Evolutionary conservation across 148 eudicot species (phyloP).

Genomic region (Gaultheria prostrata): DNA sequence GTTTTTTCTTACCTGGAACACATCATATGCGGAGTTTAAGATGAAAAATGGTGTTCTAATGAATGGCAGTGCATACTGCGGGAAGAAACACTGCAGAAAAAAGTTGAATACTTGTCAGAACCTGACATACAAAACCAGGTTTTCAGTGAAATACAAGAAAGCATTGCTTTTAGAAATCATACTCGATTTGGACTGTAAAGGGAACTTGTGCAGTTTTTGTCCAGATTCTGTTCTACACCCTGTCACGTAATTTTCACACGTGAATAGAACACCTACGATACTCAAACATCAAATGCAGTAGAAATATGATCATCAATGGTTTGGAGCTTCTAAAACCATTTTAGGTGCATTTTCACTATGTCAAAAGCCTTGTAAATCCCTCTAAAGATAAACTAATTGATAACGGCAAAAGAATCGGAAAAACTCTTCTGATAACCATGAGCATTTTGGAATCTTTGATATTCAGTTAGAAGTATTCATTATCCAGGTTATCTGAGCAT

Average conservation of each 20-base stretch:
- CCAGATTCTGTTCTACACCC: conserved; percentile 66
- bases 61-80: conserved; percentile 68
- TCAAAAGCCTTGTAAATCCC: background rate
- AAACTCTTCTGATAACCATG: background rate
- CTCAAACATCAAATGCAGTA: background rate
- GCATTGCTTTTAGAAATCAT: conserved; percentile 21
- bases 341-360: background rate
- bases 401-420: background rate
- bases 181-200: conserved; percentile 50
- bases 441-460: background rate
- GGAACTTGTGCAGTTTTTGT: conserved; percentile 57
- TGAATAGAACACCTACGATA: background rate
- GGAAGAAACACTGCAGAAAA: conserved; percentile 82
- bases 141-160: background rate
- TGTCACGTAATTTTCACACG: conserved; percentile 23
- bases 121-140: background rate
- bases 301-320: background rate
- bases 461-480: background rate
- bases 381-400: background rate
- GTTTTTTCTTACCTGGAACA: conserved; percentile 66
- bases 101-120: conserved; percentile 18
- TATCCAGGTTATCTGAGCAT: background rate
- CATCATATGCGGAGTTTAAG: conserved; percentile 88
- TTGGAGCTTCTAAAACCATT: background rate
- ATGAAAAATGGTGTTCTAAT: conserved; percentile 73